A percentile compares a stretch with the other conserved stretches of the same genome.
phyloP scores from a whole-genome alignment of 2,329 filamentous ascomycete genomes.

The Talaromyces sp. region DNA sequence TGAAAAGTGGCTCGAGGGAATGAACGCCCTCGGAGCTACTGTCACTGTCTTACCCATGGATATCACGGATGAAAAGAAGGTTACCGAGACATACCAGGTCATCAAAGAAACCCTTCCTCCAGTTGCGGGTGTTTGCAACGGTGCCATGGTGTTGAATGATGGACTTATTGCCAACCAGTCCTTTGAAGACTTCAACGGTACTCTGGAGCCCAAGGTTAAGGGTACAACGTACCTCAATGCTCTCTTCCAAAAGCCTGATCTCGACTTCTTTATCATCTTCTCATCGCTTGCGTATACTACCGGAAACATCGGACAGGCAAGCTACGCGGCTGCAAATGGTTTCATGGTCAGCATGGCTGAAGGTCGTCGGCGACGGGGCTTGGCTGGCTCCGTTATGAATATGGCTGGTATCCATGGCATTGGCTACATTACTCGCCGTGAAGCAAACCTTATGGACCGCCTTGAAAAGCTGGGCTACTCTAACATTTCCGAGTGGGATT shows the following conservation, averaged over 20 bases:
- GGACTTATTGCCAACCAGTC: constrained; percentile 35
- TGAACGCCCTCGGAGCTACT: neutral
- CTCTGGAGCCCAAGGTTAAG: constrained; percentile 41
- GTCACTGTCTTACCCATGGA: constrained; percentile 7
- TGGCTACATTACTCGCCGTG: constrained; percentile 26
- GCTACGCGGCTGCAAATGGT: constrained; percentile 29
- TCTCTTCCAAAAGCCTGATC: constrained; percentile 24
- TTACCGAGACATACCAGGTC: neutral
- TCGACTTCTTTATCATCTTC: constrained; percentile 44
- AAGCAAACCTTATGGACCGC: constrained; percentile 4
- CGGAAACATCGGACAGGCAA: constrained; percentile 42
- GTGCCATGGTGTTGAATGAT: constrained; percentile 41
- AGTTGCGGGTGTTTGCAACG: constrained; percentile 39
- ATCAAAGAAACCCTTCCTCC: constrained; percentile 25
- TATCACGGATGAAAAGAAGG: constrained; percentile 1
- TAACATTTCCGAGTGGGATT: constrained; percentile 50
- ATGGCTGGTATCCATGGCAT: constrained; percentile 31
- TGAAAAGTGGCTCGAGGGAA: constrained; percentile 19
- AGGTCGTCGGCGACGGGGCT: constrained; percentile 17
- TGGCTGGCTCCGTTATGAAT: constrained; percentile 27
- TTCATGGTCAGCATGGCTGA: constrained; percentile 25
- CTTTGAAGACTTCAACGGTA: constrained; percentile 31
- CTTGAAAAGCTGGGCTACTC: neutral
- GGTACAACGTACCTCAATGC: constrained; percentile 32
- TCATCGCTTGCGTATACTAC: constrained; percentile 32